Base-by-base conservation (phyloP, 2,329 filamentous ascomycete genomes). In the Tympanopsis confertula region DNA sequence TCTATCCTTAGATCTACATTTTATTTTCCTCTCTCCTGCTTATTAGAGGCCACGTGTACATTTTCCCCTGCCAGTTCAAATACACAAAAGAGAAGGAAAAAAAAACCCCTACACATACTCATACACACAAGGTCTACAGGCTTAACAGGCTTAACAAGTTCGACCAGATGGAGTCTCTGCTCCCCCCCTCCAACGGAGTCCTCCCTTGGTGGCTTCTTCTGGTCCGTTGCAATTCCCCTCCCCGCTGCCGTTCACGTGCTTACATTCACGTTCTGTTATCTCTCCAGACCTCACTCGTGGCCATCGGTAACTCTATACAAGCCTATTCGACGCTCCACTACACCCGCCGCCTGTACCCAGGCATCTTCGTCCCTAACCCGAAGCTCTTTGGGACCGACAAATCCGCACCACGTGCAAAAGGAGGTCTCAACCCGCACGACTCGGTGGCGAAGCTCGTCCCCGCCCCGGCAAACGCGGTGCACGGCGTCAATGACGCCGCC, bases 341-440 rank as follows among this genome's bases (percentile, higher is more conserved):
- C 63, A 87, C 87, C 5, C 77, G 80, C n/a, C 82, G 86, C 56
- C 75, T 96, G 53, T 98, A 96, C 68, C 76, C 81, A 48, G 78
- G 78, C 42, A 62, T 62, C 44, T 77, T 75, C 49, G 59, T 77
- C 15, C 58, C 62, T 38, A 74, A 74, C 62, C 41, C 57, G 28
- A 53, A 58, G 20, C 56, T 72, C 10, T 38, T 35, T 41, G 43
- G 35, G 46, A 58, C 57, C 7, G 50, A 60, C 35, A 59, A 52
- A 40, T 56, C 63, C 38, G 50, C 54, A 35, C 12, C 36, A 33
- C 4, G 39, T 40, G 14, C 38, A 41, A 35, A 37, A 44, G 44
- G 42, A 41, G 53, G 49, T 26, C 63, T 58, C 55, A 61, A 72
- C 50, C 65, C 67, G 12, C 69, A 72, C 17, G 69, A 75, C 50